Percentiles rank a stretch among this genome's conserved stretches.
phyloP scores from a whole-genome alignment of 257 asterid species.

The Lantana camara region DNA sequence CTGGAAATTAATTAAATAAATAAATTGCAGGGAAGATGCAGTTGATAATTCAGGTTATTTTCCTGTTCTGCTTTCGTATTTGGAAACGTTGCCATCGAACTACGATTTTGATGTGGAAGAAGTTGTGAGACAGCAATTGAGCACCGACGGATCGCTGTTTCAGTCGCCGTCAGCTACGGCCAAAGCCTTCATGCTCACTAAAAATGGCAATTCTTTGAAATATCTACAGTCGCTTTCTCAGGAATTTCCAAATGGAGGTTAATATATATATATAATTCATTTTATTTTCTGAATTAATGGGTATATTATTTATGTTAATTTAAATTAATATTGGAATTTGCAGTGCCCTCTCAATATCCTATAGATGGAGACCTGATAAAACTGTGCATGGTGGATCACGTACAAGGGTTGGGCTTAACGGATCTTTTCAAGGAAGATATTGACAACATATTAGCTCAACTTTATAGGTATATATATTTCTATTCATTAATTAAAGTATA shows the following conservation, averaged over 20 bases:
- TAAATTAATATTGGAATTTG: not conserved
- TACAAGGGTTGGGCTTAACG: conserved; percentile 59
- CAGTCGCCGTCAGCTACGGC: conserved; percentile 64
- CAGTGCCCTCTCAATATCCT: conserved; percentile 50
- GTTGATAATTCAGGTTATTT: conserved; percentile 16
- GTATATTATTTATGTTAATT: too few relatives aligned
- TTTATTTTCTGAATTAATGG: too few relatives aligned
- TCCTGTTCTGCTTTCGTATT: conserved; percentile 39
- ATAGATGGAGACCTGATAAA: conserved; percentile 48
- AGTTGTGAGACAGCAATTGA: conserved; percentile 18
- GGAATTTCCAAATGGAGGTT: conserved; percentile 52
- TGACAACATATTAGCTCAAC: conserved; percentile 36
- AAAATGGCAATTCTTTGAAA: conserved; percentile 28
- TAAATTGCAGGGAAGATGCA: conserved; percentile 32
- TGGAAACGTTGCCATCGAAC: conserved; percentile 44
- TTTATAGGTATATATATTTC: conserved; percentile 37
- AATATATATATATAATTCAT: not conserved
- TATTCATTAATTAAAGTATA: not conserved
- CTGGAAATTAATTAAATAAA: too few relatives aligned
- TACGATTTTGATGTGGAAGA: conserved; percentile 6
- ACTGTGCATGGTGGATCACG: conserved; percentile 51
- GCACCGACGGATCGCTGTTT: conserved; percentile 44
- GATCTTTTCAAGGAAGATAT: conserved; percentile 47
- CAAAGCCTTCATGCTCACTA: conserved; percentile 42
- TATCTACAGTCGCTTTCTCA: conserved; percentile 41